Evolutionary conservation across 2,329 filamentous ascomycete genomes (phyloP).

Genomic region (Penicillium freii): DNA sequence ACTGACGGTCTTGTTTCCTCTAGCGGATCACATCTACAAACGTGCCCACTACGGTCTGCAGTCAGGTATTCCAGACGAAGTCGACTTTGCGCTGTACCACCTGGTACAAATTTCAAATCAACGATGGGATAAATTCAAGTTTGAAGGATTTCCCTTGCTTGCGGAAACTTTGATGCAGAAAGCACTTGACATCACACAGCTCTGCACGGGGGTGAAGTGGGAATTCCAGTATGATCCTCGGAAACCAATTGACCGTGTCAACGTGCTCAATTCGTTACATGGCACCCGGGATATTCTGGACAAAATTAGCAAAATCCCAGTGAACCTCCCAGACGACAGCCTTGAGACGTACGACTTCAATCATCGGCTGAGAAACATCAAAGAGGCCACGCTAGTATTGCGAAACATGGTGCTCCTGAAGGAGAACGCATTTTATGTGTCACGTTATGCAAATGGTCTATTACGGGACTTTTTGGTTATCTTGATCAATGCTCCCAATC

Average conservation of each 20-base stretch:
- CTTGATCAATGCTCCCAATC: slow-evolving; percentile 70
- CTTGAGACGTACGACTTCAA: slow-evolving; percentile 70
- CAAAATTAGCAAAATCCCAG: slow-evolving; percentile 63
- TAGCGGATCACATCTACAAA: slow-evolving; percentile 71
- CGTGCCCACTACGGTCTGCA: slow-evolving; percentile 80
- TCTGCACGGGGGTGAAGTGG: slow-evolving; percentile 84
- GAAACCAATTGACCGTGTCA: slow-evolving; percentile 53
- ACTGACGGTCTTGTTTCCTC: slow-evolving; percentile 13
- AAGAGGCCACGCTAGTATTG: slow-evolving; percentile 81
- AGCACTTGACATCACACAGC: slow-evolving; percentile 69
- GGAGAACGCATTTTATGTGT: slow-evolving; percentile 81
- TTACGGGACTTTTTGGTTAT: slow-evolving; percentile 82
- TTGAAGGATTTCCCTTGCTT: slow-evolving; percentile 84
- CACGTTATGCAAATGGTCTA: slow-evolving; percentile 62
- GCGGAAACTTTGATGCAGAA: slow-evolving; percentile 87
- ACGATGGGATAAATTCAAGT: slow-evolving; percentile 91
- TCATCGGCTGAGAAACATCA: slow-evolving; percentile 71
- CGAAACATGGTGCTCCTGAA: slow-evolving; percentile 94
- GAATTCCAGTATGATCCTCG: slow-evolving; percentile 65
- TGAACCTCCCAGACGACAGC: slow-evolving; percentile 60
- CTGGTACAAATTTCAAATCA: slow-evolving; percentile 94
- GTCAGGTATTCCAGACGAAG: slow-evolving; percentile 74
- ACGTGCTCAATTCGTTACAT: slow-evolving; percentile 62
- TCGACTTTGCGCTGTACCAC: slow-evolving; percentile 90
- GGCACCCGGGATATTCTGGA: slow-evolving; percentile 72